phyloP scores from a whole-genome alignment of 1,139 yeast genomes.

The Cylindricascospora bacillispora region DNA sequence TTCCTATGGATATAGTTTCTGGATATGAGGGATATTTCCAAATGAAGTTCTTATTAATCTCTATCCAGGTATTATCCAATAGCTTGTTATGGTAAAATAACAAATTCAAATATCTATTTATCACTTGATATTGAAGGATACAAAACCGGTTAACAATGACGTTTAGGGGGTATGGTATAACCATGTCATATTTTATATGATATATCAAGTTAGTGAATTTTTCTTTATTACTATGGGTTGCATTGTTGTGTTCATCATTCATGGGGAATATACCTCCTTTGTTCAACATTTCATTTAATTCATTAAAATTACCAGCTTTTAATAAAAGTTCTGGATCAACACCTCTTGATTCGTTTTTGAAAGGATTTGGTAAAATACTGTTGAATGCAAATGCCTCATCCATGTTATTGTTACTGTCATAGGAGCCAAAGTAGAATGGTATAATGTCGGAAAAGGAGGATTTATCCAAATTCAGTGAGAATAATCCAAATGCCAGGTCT shows the following conservation, averaged over 20 bases:
- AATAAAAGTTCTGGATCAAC: constrained; percentile 2
- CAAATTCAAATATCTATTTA: constrained; percentile 60
- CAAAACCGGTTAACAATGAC: constrained; percentile 59
- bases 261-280: constrained; percentile 7
- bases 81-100: constrained; percentile 49
- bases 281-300: constrained; percentile 14
- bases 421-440: neutral
- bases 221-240: constrained; percentile 17
- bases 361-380: constrained; percentile 1
- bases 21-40: constrained; percentile 44
- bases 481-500: neutral
- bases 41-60: constrained; percentile 48
- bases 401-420: constrained; percentile 2
- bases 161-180: constrained; percentile 78
- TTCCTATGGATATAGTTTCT: constrained; percentile 6
- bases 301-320: constrained; percentile 15
- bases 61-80: constrained; percentile 61
- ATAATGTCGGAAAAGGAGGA: neutral
- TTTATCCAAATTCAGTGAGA: neutral
- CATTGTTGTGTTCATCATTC: neutral
- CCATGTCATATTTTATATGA: constrained; percentile 51
- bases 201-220: constrained; percentile 32
- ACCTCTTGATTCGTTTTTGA: constrained; percentile 1
- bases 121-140: constrained; percentile 64
- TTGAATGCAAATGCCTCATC: constrained; percentile 1